Base-by-base conservation (phyloP, 208 protist species). In the Wallacemonas sp. region DNA sequence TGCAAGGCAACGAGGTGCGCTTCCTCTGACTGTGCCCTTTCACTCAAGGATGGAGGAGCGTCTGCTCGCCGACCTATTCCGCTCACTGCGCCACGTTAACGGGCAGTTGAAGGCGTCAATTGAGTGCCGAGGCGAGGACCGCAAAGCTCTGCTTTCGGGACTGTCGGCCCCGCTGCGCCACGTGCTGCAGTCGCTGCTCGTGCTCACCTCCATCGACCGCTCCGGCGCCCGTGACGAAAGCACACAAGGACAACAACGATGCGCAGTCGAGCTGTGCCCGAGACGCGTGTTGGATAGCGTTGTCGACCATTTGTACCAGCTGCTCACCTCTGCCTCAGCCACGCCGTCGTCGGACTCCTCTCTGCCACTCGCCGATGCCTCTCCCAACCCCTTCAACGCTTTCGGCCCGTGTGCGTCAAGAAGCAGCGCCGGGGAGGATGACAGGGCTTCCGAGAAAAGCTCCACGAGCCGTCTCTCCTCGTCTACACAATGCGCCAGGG, bases 121-220 rank as follows among this genome's bases (percentile, higher is more conserved):
- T 8, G 29, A 26, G 4, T 15, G 12, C 38, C 8, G 29, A 3
- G 3, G 3, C n/a, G 6, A n/a, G 15, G 13, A 19, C 30, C 50
- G 50, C 13, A 12, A 37, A 5, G 55, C 5, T 4, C 17, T 62
- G 19, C 33, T 46, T 12, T 15, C 38, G 4, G 55, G 22, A 21
- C 26, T 62, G 15, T 15, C 3, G 3, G 22, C 9, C 3, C 55
- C 27, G 21, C 55, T 62, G 36, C 19, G 39, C 10, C 38, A 46
- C 26, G 32, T 62, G 12, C 24, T 24, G 15, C 55, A 62, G 36
- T 48, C 38, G 27, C 55, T 62, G 12, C 55, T 62, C n/a, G 50
- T 57, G 3, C 32, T 57, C 30, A 24, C 38, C 30, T 57, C 50
- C 0, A 8, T 57, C 26, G 29, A 37, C 17, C 50, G 50, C 26